Base-by-base conservation (phyloP, 495 filamentous ascomycete species). In the Aspergillus asperescens region DNA sequence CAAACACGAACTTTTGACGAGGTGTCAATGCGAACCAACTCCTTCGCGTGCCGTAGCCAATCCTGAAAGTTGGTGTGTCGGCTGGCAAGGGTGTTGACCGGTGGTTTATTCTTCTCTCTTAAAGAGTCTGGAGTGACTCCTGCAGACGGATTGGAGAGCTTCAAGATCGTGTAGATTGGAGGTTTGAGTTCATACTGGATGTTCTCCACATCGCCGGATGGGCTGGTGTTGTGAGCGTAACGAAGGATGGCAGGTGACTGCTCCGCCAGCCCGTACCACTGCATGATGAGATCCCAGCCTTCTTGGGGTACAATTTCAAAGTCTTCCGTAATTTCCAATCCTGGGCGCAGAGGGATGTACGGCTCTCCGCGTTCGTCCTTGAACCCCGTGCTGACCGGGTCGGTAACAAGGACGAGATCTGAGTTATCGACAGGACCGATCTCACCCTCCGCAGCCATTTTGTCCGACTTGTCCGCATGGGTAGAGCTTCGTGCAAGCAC, bases 401-500 rank as follows among this genome's bases (percentile, higher is more conserved):
- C 75, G 16, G 64, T 73, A 28, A 74, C 74, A 35, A 77, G 61
- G 24, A 77, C 62, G 24, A 77, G 63, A 57, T 89, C 87, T 5
- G 87, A 81, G 63, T 96, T 97, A 70, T 96, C 90, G 24, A 97
- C 83, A 0, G 88, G 88, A 2, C 90, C 90, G 28, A 93, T 77
- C 9, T 82, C 74, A 9, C 78, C 81, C 50, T 87, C 83, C 25
- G 68, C 53, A 4, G 77, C 73, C 41, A 82, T 79, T 59, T 90
- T 88, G 48, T 77, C 70, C 13, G 64, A 70, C 44, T 73, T 66
- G 56, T 77, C 79, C 12, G 71, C 73, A 54, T 77, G 69, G 16
- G 84, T 78, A 3, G 79, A 68, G 35, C 83, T 81, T 50, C 89
- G 78, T 10, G 85, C 77, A 52, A 86, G 72, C 2, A 96, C 89